Evolutionary conservation across 176 grass and related monocot species (phyloP), one percentile per base, ranked within the genome.

Genomic region (Cymbopogon citratus): DNA sequence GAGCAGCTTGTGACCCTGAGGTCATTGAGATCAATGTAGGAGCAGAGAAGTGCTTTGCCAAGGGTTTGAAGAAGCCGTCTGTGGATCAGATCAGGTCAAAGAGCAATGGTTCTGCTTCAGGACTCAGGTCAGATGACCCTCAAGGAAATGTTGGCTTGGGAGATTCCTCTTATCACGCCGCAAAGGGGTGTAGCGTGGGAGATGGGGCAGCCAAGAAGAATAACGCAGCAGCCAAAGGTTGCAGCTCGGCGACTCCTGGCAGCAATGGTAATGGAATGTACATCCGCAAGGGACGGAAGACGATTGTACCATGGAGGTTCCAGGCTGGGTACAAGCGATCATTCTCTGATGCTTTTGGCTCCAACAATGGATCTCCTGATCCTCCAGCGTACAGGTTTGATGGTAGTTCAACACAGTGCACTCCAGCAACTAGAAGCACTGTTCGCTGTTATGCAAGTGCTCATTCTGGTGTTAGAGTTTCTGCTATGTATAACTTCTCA

Each of bases 241-340:
- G 74, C 79, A 82, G 69, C 67, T 43, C 5, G 19, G 60, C 38
- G 62, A 63, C 24, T 74, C 67, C 61, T 60, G 23, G 7, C 4
- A 23, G 24, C 39, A 75, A 51, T 49, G 74, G 18, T 67, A 68
- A 74, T 43, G 61, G 6, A 46, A 48, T 24, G 5, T 69, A 62
- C 51, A 41, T 16, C 62, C 43, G 75, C 35, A 94, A 85, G 80
- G 85, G 92, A 19, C 41, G 36, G 39, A 97, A 97, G 75, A 12
- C n/a, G 61, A 69, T 93, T 25, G 75, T 41, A 1, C 85, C 91
- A n/a, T 97, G 94, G 94, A 91, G 91, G 63, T 97, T 97, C 75
- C 89, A 97, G 74, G 36, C 62, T 2, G 77, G 86, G 8, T 91
- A 83, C 84, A 93, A 85, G 77, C 80, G 88, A 45, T 83, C 83